Percentiles rank a stretch among this genome's conserved stretches.
Conservation (phyloP, 371 early-diverging fungal genomes). For the Mucor mucedo region DNA sequence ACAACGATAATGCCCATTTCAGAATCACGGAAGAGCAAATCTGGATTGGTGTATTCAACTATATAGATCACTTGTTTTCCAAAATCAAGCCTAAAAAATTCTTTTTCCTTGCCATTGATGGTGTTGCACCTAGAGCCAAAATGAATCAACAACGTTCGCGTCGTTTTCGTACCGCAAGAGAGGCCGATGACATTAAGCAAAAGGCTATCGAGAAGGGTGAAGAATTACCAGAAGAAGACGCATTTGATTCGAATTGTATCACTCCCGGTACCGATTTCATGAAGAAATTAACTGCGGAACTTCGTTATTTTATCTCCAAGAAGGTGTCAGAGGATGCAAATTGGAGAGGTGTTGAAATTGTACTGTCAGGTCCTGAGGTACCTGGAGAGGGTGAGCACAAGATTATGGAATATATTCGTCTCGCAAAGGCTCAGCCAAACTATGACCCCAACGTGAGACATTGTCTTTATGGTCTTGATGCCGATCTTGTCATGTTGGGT, state of each 20-base stretch:
- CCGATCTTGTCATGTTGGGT: slow-evolving; percentile 99
- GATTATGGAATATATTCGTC: slow-evolving; percentile 98
- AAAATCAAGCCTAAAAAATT: slow-evolving; percentile 95
- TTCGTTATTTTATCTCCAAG: slow-evolving; percentile 92
- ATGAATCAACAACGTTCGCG: slow-evolving; percentile 99
- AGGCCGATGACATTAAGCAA: slow-evolving; percentile 71
- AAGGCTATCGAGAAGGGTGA: slow-evolving; percentile 71
- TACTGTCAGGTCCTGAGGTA: slow-evolving; percentile 94
- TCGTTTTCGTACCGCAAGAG: slow-evolving; percentile 94
- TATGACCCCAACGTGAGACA: slow-evolving; percentile 90
- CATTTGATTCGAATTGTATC: slow-evolving; percentile 98
- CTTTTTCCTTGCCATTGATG: slow-evolving; percentile 97
- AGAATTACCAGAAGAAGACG: slow-evolving; percentile 72
- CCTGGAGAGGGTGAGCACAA: slow-evolving; percentile 99
- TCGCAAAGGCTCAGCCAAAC: slow-evolving; percentile 77
- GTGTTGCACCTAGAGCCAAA: slow-evolving; percentile 98
- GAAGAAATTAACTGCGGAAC: slow-evolving; percentile 82
- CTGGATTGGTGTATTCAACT: slow-evolving; percentile 93
- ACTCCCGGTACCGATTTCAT: slow-evolving; percentile 99
- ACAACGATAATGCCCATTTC: slow-evolving; percentile 78
- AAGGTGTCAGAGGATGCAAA: slow-evolving; percentile 89
- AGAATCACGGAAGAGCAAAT: slow-evolving; percentile 91
- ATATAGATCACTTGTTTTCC: slow-evolving; percentile 93
- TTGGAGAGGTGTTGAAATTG: slow-evolving; percentile 89
- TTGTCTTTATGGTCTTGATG: slow-evolving; percentile 98